Conservation (phyloP, 1,139 yeast species). For the Scheffersomyces insectosa region DNA sequence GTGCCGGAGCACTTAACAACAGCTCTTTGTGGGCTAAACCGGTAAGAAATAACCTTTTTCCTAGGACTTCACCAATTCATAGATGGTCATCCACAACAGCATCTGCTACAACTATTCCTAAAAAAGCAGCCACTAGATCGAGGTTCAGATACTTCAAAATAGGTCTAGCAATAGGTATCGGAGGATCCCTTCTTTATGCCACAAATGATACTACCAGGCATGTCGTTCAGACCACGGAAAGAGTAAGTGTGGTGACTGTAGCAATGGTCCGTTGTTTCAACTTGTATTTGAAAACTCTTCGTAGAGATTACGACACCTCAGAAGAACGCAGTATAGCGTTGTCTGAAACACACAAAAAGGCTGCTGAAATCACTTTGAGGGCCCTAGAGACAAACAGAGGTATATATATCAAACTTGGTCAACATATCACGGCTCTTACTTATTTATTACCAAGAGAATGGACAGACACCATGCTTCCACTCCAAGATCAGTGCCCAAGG, state of each 20-base stretch:
- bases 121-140: not conserved
- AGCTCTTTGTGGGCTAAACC: too few species aligned
- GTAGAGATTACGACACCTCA: slow-evolving; percentile 41
- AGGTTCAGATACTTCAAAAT: slow-evolving; percentile 21
- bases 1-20: too few species aligned
- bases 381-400: slow-evolving; percentile 92
- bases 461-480: slow-evolving; percentile 92
- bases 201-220: slow-evolving; percentile 39
- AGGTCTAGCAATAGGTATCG: slow-evolving; percentile 33
- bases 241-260: slow-evolving; percentile 63
- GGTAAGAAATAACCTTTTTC: too few species aligned
- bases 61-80: too few species aligned
- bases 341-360: slow-evolving; percentile 58
- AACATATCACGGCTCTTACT: slow-evolving; percentile 89
- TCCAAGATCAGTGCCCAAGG: slow-evolving; percentile 88
- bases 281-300: slow-evolving; percentile 61
- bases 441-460: slow-evolving; percentile 89
- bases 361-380: slow-evolving; percentile 75
- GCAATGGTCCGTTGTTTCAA: slow-evolving; percentile 67
- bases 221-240: slow-evolving; percentile 42
- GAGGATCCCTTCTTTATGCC: slow-evolving; percentile 28
- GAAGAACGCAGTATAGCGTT: slow-evolving; percentile 59
- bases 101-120: too few species aligned
- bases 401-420: slow-evolving; percentile 89
- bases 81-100: too few species aligned